phyloP scores from a whole-genome alignment of 1,284 basidiomycete species.

The Singerocomus rubriflavus region DNA sequence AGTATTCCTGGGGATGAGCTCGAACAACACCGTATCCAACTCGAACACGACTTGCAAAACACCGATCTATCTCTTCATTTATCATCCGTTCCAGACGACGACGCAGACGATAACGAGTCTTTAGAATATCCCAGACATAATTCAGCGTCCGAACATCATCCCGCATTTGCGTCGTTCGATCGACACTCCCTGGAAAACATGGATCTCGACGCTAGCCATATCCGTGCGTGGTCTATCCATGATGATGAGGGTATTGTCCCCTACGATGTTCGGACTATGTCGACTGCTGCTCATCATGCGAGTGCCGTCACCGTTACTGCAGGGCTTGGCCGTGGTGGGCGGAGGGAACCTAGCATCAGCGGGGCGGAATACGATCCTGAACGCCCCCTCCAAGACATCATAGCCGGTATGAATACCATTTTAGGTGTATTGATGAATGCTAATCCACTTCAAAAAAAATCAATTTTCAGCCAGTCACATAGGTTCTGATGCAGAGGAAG shows the following conservation, averaged over 20 bases:
- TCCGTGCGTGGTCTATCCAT: conserved; percentile 66
- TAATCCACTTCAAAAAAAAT: background rate
- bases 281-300: conserved; percentile 83
- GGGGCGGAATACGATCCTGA: conserved; percentile 87
- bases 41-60: conserved; percentile 70
- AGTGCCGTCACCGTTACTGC: conserved; percentile 83
- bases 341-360: conserved; percentile 59
- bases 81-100: conserved; percentile 41
- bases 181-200: conserved; percentile 54
- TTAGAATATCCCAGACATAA: conserved; percentile 70
- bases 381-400: conserved; percentile 71
- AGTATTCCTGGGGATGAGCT: conserved; percentile 64
- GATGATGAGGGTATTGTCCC: conserved; percentile 63
- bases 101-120: conserved; percentile 41
- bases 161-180: conserved; percentile 59
- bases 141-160: conserved; percentile 49
- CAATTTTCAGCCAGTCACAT: conserved; percentile 16
- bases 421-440: conserved; percentile 22
- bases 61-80: conserved; percentile 69
- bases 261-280: conserved; percentile 66
- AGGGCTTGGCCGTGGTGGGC: conserved; percentile 55
- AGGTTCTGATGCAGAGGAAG: conserved; percentile 17
- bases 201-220: conserved; percentile 49
- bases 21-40: conserved; percentile 67
- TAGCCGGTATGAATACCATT: conserved; percentile 53